These are phyloP conservation scores for Hippophae tibetana DNA, from an alignment of 306 rosid species.

Conservation along the genomic window DNA sequence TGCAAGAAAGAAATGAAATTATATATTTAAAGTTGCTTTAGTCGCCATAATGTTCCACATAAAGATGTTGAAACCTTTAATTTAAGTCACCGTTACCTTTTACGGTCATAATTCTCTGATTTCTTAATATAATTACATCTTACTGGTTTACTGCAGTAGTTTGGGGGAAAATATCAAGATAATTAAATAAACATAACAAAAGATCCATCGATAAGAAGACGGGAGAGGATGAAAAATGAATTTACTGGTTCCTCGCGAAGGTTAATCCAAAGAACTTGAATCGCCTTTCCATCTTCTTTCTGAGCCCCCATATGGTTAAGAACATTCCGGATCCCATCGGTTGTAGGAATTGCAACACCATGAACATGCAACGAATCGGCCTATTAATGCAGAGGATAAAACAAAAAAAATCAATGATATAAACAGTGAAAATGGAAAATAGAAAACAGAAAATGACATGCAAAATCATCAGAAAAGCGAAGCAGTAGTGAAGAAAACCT, in stretches of 20 bases:
- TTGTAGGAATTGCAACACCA: slow-evolving; percentile 88
- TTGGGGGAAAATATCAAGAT: background rate
- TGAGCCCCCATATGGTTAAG: slow-evolving; percentile 69
- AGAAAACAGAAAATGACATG: background rate
- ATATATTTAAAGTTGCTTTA: too few relatives aligned
- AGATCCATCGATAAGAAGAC: background rate
- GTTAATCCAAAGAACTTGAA: slow-evolving; percentile 69
- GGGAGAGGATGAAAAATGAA: background rate
- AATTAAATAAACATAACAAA: slow-evolving; percentile 1
- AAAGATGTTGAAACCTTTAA: background rate
- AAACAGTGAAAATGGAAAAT: background rate
- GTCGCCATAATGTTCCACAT: background rate
- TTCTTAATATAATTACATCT: slow-evolving; percentile 2
- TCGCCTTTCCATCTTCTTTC: slow-evolving; percentile 22
- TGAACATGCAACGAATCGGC: slow-evolving; percentile 69
- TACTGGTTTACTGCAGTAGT: background rate
- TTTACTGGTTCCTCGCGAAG: slow-evolving; percentile 91
- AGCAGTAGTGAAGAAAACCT: slow-evolving; percentile 17
- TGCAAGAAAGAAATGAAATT: background rate
- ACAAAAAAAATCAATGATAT: background rate
- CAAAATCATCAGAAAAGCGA: too few relatives aligned
- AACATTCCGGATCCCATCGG: slow-evolving; percentile 70
- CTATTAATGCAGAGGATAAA: slow-evolving; percentile 15
- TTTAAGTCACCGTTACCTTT: background rate
- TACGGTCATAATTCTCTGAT: background rate